Base-by-base conservation (phyloP, 176 grass and related monocot genomes). In the Thalia dealbata region DNA sequence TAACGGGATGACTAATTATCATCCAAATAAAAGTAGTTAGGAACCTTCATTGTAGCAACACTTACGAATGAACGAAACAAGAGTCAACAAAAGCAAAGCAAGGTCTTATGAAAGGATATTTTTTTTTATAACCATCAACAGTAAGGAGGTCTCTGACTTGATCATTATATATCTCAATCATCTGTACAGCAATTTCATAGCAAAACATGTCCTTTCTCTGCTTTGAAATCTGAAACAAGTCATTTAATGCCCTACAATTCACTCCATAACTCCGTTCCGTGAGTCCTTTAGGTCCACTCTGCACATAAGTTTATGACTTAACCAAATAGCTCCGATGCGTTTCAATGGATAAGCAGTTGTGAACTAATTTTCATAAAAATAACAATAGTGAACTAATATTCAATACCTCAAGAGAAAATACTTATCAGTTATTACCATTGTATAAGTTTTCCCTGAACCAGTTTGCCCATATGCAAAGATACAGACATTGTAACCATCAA, bases 391-490 rank as follows among this genome's bases (percentile, higher is more conserved):
- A 69, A 14, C 22, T 67, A 3, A 72, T 28, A 12, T 66, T 58
- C 16, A 65, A 32, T 14, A 15, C 7, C 14, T 10, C 27, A 68
- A 43, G 14, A 43, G 13, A 54, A 52, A 52, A 4, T 30, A 30
- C 25, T 19, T 29, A 25, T 18, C 48, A 52, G 45, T 67, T 54
- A 75, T 82, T 67, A 99, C 95, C 95, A 99, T 99, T 78, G 95
- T 99, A 73, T 86, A 99, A 75, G 95, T 99, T 80, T 99, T 99
- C 75, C 95, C 95, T 75, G 95, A 86, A 61, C 95, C 95, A 3
- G 95, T 99, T 83, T 99, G 95, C 44, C 95, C 95, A 75, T 99
- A 99, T 70, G 95, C 95, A 70, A 99, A 99, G 82, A 99, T 99
- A 66, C 95, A 99, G 46, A 99, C 95, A 75, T 99, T 99, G 71